Percentiles rank a stretch among this genome's conserved stretches.
phyloP scores from a whole-genome alignment of 202 grass and related monocot genomes.

The Sporobolus alterniflorus region DNA sequence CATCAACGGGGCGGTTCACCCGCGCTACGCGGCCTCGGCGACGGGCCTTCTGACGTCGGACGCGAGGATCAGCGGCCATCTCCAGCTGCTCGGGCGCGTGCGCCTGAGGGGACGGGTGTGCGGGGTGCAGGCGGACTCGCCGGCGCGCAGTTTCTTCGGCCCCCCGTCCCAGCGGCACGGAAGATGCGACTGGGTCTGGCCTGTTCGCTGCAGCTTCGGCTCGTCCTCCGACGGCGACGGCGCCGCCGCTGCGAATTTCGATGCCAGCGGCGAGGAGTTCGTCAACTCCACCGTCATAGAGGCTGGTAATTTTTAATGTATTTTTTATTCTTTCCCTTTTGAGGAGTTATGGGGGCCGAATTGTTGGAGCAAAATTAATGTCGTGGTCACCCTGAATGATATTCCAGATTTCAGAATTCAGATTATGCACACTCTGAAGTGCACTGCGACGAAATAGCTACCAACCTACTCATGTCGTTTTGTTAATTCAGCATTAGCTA shows the following conservation, averaged over 20 bases:
- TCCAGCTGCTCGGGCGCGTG: constrained; percentile 43
- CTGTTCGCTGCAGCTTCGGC: constrained; percentile 55
- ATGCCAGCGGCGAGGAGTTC: constrained; percentile 85
- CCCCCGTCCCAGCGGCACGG: constrained; percentile 22
- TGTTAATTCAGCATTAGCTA: neutral
- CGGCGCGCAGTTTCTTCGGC: constrained; percentile 36
- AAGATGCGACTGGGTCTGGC: constrained; percentile 51
- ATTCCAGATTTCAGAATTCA: constrained; percentile 2
- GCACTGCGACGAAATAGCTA: neutral
- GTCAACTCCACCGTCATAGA: constrained; percentile 88
- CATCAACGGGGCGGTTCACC: constrained; percentile 53
- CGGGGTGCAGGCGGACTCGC: constrained; percentile 1
- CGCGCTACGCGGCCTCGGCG: constrained; percentile 23
- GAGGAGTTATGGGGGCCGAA: neutral
- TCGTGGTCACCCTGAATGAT: neutral
- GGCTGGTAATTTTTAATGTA: constrained; percentile 71
- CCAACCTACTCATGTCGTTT: neutral
- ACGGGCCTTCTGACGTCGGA: constrained; percentile 37
- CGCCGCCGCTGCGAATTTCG: constrained; percentile 71
- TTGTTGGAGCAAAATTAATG: neutral
- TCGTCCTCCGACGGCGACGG: constrained; percentile 84
- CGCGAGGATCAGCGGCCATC: constrained; percentile 40
- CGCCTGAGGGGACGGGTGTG: constrained; percentile 26
- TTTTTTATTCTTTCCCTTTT: neutral
- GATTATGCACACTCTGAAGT: neutral